These are phyloP conservation scores for Populus alba DNA, from an alignment of 345 rosid species.

Conservation along the genomic window DNA sequence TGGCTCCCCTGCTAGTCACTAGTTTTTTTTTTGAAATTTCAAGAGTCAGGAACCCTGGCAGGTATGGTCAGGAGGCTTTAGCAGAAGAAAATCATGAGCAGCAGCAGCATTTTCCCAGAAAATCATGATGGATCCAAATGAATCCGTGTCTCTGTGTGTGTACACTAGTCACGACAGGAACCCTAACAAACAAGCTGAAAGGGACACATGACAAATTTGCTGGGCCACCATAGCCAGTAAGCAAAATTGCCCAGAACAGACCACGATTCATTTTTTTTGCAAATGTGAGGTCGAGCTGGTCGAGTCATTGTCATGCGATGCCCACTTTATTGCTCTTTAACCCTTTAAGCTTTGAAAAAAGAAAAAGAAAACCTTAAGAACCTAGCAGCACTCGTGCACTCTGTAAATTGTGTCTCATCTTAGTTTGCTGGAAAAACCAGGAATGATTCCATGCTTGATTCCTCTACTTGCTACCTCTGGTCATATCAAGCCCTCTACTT, in stretches of 20 bases:
- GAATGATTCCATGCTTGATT: no score
- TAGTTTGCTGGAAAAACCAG: background rate
- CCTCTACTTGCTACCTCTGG: background rate
- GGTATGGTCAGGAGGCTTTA: no score
- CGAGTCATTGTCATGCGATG: background rate
- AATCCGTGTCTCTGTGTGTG: background rate
- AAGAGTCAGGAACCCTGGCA: no score
- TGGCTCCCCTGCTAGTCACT: no score
- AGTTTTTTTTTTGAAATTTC: no score
- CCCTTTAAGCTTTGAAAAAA: background rate
- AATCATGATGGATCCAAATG: background rate
- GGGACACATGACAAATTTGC: background rate
- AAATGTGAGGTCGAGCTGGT: background rate
- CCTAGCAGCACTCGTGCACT: background rate
- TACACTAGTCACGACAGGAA: background rate
- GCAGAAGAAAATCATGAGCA: background rate
- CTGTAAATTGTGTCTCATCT: background rate
- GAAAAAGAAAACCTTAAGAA: background rate
- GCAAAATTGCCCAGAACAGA: background rate
- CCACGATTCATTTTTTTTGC: background rate
- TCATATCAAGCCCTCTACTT: background rate
- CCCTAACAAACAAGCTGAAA: background rate
- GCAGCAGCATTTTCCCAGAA: background rate
- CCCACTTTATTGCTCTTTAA: background rate
- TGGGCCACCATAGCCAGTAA: slow-evolving; percentile 1